Evolutionary conservation across 805 yeast genomes (phyloP).

Genomic region (Kodamaea kakaduensis): DNA sequence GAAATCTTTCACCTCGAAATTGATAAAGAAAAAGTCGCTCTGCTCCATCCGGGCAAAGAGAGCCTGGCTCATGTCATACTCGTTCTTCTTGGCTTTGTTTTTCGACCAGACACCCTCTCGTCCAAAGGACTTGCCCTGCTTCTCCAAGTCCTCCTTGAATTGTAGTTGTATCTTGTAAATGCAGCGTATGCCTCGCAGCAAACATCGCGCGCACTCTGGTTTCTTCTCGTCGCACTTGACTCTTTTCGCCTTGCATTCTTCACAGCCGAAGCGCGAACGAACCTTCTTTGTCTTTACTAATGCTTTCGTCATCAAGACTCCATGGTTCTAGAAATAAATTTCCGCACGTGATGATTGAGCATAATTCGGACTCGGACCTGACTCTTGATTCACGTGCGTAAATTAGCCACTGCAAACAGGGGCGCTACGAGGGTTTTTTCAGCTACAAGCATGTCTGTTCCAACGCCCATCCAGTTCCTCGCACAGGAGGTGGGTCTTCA

Average conservation of each 20-base stretch:
- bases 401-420: too few species aligned
- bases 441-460: too few species aligned
- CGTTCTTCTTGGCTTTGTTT: constrained; percentile 9
- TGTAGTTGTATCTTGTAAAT: constrained; percentile 19
- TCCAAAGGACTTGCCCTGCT: constrained; percentile 23
- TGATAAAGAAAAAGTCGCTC: constrained; percentile 16
- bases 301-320: background rate
- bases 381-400: too few species aligned
- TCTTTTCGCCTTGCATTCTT: constrained; percentile 18
- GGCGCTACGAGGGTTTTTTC: too few species aligned
- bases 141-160: constrained; percentile 25
- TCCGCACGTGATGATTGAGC: background rate
- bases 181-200: constrained; percentile 15
- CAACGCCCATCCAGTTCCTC: constrained; percentile 15
- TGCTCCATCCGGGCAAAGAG: constrained; percentile 16
- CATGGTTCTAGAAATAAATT: too few species aligned
- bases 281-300: constrained; percentile 7
- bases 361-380: too few species aligned
- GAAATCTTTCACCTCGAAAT: constrained; percentile 16
- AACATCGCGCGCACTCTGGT: constrained; percentile 21
- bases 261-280: constrained; percentile 24
- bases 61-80: constrained; percentile 13
- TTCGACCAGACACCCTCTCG: constrained; percentile 27
- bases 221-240: constrained; percentile 27
- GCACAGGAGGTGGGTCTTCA: constrained; percentile 31